phyloP scores from a whole-genome alignment of 2,329 filamentous ascomycete genomes.

The Xylariaceae sp. region DNA sequence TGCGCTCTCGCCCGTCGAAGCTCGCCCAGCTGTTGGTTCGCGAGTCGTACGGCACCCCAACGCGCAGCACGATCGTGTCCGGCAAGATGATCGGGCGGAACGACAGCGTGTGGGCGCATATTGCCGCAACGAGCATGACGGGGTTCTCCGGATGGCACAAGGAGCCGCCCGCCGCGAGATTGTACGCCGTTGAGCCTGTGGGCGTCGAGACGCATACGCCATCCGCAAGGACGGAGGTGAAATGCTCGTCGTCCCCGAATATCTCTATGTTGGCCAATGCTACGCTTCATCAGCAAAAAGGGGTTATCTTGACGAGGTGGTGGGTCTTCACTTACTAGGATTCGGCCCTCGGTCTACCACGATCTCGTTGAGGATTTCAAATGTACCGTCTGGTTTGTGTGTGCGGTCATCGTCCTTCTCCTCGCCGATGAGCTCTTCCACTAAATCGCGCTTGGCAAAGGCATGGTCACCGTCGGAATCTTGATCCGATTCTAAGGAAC shows the following conservation, averaged over 20 bases:
- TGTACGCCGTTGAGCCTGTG: conserved; percentile 92
- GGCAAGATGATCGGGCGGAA: conserved; percentile 96
- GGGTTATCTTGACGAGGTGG: background rate
- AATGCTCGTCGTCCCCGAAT: conserved; percentile 92
- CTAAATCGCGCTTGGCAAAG: conserved; percentile 59
- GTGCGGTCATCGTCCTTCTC: conserved; percentile 80
- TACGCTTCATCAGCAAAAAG: conserved; percentile 33
- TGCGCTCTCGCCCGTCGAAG: conserved; percentile 87
- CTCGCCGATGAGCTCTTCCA: conserved; percentile 86
- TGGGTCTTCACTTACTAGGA: conserved; percentile 60
- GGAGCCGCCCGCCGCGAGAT: conserved; percentile 90
- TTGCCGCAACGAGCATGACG: conserved; percentile 89
- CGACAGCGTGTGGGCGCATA: conserved; percentile 90
- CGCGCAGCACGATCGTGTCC: conserved; percentile 87
- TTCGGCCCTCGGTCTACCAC: conserved; percentile 93
- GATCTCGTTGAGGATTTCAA: conserved; percentile 94
- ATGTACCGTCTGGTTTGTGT: conserved; percentile 77
- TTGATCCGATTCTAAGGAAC: conserved; percentile 23
- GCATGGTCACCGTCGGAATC: conserved; percentile 35
- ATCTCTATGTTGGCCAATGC: conserved; percentile 89
- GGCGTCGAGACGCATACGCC: conserved; percentile 92
- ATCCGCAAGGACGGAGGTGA: conserved; percentile 89
- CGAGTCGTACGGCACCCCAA: conserved; percentile 93
- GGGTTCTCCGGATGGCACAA: conserved; percentile 95
- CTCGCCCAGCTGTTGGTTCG: conserved; percentile 92